These are phyloP conservation scores for Mucor racemosus DNA, from an alignment of 371 early-diverging fungal species.

Conservation along the genomic window DNA sequence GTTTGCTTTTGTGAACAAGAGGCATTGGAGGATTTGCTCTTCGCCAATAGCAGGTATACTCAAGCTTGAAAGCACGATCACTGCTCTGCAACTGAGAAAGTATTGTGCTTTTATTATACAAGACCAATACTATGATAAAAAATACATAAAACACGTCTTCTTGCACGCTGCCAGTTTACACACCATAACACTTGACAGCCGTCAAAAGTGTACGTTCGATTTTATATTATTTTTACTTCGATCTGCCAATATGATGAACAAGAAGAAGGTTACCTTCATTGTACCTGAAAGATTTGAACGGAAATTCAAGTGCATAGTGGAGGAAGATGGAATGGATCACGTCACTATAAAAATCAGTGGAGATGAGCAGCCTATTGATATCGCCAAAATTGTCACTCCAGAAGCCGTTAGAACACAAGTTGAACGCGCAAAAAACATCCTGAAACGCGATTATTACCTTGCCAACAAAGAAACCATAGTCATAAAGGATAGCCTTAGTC, in stretches of 20 bases:
- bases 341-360: conserved; percentile 15
- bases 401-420: conserved; percentile 11
- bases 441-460: conserved; percentile 1
- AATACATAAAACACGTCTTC: conserved; percentile 14
- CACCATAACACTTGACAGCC: conserved; percentile 12
- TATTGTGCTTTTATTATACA: conserved; percentile 15
- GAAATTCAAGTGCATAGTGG: conserved; percentile 15
- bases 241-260: conserved; percentile 9
- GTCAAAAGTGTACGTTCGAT: conserved; percentile 13
- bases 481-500: conserved; percentile 10
- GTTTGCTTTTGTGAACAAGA: conserved; percentile 23
- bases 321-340: conserved; percentile 16
- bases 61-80: neutral
- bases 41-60: conserved; percentile 13
- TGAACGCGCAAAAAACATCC: conserved; percentile 9
- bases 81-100: conserved; percentile 17
- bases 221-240: conserved; percentile 15
- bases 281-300: conserved; percentile 16
- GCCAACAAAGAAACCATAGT: conserved; percentile 10
- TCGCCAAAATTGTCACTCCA: conserved; percentile 12
- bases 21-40: conserved; percentile 16
- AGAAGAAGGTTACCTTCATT: conserved; percentile 15
- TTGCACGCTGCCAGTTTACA: conserved; percentile 13
- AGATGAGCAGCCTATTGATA: conserved; percentile 10
- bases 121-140: conserved; percentile 16